Evolutionary conservation across 345 rosid genomes (phyloP).

Genomic region (Brassica incana): DNA sequence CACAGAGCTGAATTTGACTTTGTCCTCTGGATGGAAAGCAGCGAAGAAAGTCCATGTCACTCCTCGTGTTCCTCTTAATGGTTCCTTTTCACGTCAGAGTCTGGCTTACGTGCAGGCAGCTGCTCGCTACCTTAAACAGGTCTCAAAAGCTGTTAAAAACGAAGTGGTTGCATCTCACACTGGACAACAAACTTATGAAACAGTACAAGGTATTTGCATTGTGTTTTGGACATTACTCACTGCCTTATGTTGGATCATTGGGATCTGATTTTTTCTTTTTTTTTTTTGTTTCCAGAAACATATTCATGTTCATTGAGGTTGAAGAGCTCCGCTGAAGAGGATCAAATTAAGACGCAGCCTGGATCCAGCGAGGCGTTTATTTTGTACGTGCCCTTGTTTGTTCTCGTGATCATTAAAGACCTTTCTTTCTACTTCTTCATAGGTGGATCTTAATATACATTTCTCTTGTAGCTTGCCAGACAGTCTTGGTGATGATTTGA

Average conservation of each 20-base stretch:
- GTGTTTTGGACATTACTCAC: constrained; percentile 12
- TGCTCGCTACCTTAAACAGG: constrained; percentile 79
- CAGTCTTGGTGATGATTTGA: constrained; percentile 82
- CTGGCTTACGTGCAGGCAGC: constrained; percentile 83
- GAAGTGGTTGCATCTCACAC: constrained; percentile 63
- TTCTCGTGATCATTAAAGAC: not conserved
- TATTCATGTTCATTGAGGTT: constrained; percentile 68
- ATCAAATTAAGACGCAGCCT: constrained; percentile 72
- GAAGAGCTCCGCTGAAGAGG: constrained; percentile 86
- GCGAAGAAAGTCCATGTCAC: constrained; percentile 57
- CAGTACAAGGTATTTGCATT: constrained; percentile 64
- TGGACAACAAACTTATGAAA: constrained; percentile 72
- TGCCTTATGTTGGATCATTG: not conserved
- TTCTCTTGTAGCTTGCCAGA: constrained; percentile 79
- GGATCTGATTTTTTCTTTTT: constrained; percentile 6
- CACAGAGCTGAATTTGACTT: constrained; percentile 51
- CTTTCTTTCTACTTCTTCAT: constrained; percentile 2
- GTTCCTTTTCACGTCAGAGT: constrained; percentile 79
- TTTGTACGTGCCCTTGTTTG: constrained; percentile 59
- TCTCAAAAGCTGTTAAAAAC: constrained; percentile 70
- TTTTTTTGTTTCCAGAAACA: constrained; percentile 56
- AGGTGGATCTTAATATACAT: constrained; percentile 10
- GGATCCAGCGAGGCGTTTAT: constrained; percentile 84
- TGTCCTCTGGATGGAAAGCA: constrained; percentile 73
- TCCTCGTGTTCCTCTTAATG: constrained; percentile 57